These are phyloP conservation scores for Fomitopsis schrenkii DNA, from an alignment of 1,284 basidiomycete species.

Conservation along the genomic window DNA sequence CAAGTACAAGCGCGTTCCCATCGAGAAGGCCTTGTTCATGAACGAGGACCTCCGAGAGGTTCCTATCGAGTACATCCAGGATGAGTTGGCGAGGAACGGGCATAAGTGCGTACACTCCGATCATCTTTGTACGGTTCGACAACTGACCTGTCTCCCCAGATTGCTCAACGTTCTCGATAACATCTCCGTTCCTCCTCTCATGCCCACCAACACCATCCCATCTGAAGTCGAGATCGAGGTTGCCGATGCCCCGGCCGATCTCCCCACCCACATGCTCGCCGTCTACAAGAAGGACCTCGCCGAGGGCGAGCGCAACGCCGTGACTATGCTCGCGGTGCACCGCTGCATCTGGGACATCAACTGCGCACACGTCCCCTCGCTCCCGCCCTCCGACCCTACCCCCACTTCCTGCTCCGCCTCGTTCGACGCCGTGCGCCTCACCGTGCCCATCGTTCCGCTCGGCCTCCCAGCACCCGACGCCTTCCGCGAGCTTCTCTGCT, in stretches of 20 bases:
- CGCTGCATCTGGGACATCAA: constrained; percentile 47
- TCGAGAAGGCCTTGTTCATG: constrained; percentile 24
- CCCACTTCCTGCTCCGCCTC: constrained; percentile 33
- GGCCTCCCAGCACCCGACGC: constrained; percentile 59
- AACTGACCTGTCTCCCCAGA: not conserved
- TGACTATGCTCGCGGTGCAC: constrained; percentile 50
- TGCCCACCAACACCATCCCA: constrained; percentile 13
- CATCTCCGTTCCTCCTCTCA: constrained; percentile 9
- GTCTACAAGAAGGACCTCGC: constrained; percentile 31
- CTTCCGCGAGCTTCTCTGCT: constrained; percentile 55
- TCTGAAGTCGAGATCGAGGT: constrained; percentile 19
- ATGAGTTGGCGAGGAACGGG: constrained; percentile 25
- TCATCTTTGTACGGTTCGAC: not conserved
- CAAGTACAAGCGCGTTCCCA: constrained; percentile 23
- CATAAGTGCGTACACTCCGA: constrained; percentile 25
- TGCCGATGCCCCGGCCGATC: constrained; percentile 28
- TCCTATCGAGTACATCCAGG: constrained; percentile 33
- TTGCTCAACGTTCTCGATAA: constrained; percentile 9
- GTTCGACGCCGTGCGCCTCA: constrained; percentile 20
- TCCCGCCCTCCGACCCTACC: constrained; percentile 23
- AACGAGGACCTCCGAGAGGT: constrained; percentile 29
- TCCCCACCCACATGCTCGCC: constrained; percentile 53
- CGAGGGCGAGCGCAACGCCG: constrained; percentile 27
- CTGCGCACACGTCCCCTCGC: constrained; percentile 43
- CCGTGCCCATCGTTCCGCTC: constrained; percentile 62